Conservation (phyloP, 495 filamentous ascomycete species). For the Annulohypoxylon nitens region DNA sequence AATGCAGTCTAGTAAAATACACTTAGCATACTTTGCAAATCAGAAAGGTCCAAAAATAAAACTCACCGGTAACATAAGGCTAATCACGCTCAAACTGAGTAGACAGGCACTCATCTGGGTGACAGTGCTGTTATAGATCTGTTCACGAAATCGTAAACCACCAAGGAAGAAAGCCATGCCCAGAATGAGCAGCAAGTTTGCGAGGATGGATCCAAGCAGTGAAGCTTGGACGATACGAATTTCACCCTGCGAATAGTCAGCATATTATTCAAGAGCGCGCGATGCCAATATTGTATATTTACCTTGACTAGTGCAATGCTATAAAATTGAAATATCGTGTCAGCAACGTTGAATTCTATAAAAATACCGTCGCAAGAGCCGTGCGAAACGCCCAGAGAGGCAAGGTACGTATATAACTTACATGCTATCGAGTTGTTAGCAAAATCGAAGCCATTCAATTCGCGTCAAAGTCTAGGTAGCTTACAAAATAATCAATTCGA, state of each 20-base stretch:
- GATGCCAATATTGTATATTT: conserved; percentile 12
- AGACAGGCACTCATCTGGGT: conserved; percentile 96
- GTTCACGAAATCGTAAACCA: conserved; percentile 88
- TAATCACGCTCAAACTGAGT: conserved; percentile 88
- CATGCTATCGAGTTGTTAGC: conserved; percentile 51
- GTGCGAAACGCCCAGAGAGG: no score
- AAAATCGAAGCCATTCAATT: conserved; percentile 3
- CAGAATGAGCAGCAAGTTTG: conserved; percentile 87
- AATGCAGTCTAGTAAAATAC: conserved; percentile 69
- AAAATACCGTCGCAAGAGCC: background rate
- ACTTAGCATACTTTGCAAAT: conserved; percentile 9
- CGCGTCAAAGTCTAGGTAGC: conserved; percentile 43
- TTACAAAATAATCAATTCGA: conserved; percentile 89
- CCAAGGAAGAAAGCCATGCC: conserved; percentile 92
- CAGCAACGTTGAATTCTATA: conserved; percentile 24
- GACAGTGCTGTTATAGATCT: conserved; percentile 94
- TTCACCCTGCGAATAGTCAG: conserved; percentile 71
- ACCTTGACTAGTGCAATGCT: conserved; percentile 77
- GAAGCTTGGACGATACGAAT: conserved; percentile 93
- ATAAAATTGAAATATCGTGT: conserved; percentile 32
- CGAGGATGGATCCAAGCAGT: conserved; percentile 86
- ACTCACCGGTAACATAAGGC: conserved; percentile 66
- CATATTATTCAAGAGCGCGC: conserved; percentile 15
- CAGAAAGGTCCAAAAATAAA: background rate
- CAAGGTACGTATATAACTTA: conserved; percentile 38